These are phyloP conservation scores for Salix brachista DNA, from an alignment of 345 rosid species.

Conservation along the genomic window DNA sequence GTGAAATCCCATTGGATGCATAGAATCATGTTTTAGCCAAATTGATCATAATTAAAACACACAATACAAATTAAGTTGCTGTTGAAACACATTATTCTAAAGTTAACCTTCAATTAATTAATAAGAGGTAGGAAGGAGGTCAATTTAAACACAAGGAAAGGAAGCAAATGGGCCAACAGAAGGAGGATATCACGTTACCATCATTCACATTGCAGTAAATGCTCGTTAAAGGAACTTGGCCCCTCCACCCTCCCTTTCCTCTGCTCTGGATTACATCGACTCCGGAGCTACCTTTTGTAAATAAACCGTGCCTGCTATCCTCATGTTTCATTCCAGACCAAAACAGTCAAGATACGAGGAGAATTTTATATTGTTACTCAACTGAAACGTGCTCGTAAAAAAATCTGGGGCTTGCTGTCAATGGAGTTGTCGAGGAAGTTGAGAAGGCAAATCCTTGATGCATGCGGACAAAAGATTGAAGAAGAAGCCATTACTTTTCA, in stretches of 20 bases:
- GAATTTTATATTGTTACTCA: neutral
- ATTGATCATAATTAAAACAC: neutral
- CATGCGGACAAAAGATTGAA: neutral
- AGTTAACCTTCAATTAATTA: neutral
- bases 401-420: neutral
- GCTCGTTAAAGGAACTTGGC: slow-evolving; percentile 7
- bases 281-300: neutral
- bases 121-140: neutral
- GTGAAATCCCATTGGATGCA: neutral
- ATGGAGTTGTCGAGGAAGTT: neutral
- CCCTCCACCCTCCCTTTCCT: slow-evolving; percentile 10
- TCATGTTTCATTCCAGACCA: neutral
- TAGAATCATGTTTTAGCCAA: neutral
- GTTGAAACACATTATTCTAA: neutral
- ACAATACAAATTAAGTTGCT: neutral
- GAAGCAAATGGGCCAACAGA: slow-evolving; percentile 4
- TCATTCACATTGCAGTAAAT: slow-evolving; percentile 12
- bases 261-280: neutral
- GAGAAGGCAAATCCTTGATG: neutral
- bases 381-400: neutral
- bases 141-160: slow-evolving; percentile 12
- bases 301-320: neutral
- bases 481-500: neutral
- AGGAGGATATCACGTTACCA: slow-evolving; percentile 3
- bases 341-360: neutral